Base-by-base conservation (phyloP, 2,329 filamentous ascomycete species). In the Aspergillus thermomutatus region DNA sequence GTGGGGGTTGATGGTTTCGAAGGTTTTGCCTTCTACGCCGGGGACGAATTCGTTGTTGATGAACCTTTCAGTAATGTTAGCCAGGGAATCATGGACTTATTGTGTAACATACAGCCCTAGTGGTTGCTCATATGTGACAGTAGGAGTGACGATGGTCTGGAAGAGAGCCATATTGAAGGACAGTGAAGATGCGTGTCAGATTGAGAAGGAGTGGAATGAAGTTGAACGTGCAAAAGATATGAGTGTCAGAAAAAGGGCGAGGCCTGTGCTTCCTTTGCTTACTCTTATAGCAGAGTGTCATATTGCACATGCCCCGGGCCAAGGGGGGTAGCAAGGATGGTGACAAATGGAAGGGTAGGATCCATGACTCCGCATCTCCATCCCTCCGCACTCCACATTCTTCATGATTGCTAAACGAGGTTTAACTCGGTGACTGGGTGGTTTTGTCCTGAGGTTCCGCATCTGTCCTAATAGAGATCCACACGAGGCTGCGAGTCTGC, bases 1-100 rank as follows among this genome's bases (percentile, higher is more conserved):
- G 62, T 87, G 71, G 59, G 92, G 92, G 84, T 96, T 96, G 82
- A 95, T 88, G 76, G 92, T 89, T 79, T 96, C 91, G 72, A 96
- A 93, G 66, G 88, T 92, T 83, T 91, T 88, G 80, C 92, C 92
- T 68, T 96, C 90, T 61, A 88, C 86, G 71, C 86, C 83, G 75
- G 89, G 86, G 62, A 95, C 87, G 79, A 87, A 97, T 54, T 66
- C 64, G 27, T 64, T 64, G 63, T 66, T 63, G 49, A 66, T 66
- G 63, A 66, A 66, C 57, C 78, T 97, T 25, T 8, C 10, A 43
- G 61, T 56, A 55, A 49, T 31, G 23, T 23, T 53, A 43, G 27
- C 10, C 17, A 52, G 50, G 49, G 53, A 41, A 34, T 4, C 6
- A 34, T 17, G 31, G 31, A 17, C 14, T 34, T 7, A 2, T 34